Percentiles rank a stretch among this genome's conserved stretches.
phyloP scores from a whole-genome alignment of 2,329 filamentous ascomycete species.

The Hymenoscyphus fructigenus region DNA sequence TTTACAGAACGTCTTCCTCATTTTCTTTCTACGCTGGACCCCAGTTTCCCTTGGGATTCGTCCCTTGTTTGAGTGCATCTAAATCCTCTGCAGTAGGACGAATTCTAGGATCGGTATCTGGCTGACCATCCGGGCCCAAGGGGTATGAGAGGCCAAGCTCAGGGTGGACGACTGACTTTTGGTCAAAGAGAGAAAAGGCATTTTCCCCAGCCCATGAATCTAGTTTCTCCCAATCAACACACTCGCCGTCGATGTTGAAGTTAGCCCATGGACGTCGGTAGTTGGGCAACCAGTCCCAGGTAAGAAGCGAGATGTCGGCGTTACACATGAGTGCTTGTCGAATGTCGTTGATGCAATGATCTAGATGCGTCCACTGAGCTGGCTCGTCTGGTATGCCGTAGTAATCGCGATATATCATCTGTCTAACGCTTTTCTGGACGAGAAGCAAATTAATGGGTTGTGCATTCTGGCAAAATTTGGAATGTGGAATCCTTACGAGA shows the following conservation, averaged over 20 bases:
- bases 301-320: constrained; percentile 11
- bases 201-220: constrained; percentile 13
- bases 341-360: constrained; percentile 14
- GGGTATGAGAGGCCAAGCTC: constrained; percentile 9
- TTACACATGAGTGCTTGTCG: constrained; percentile 16
- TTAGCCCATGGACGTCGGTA: constrained; percentile 13
- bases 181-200: constrained; percentile 11
- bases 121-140: constrained; percentile 5
- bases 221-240: constrained; percentile 10
- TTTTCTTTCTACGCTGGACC: neutral
- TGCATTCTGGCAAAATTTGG: neutral
- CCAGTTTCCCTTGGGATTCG: constrained; percentile 7
- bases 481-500: neutral
- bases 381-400: constrained; percentile 9
- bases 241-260: constrained; percentile 12
- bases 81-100: constrained; percentile 6
- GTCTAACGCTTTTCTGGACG: constrained; percentile 10
- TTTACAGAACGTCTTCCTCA: too few relatives aligned
- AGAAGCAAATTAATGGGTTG: neutral
- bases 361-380: constrained; percentile 13
- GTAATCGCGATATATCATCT: constrained; percentile 12
- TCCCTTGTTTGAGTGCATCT: constrained; percentile 1
- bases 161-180: constrained; percentile 8
- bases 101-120: constrained; percentile 3
- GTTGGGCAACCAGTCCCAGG: constrained; percentile 13